Evolutionary conservation across 371 early-diverging fungal species (phyloP).

Genomic region (Mortierella sp.): DNA sequence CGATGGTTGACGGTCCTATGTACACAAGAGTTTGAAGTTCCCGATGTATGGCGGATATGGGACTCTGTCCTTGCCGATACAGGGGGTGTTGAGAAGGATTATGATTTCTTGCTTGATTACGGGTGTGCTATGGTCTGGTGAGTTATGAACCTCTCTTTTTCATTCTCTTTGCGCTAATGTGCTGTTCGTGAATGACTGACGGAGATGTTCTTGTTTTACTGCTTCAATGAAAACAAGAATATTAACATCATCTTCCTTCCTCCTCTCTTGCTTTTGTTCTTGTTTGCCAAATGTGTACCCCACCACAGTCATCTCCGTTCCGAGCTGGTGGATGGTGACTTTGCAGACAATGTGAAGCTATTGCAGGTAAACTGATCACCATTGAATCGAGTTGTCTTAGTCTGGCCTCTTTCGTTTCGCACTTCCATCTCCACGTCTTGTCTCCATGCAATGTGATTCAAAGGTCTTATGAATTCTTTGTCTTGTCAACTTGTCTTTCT

Average conservation of each 20-base stretch:
- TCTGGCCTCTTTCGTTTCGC: neutral
- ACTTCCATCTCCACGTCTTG: neutral
- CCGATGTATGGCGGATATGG: slow-evolving; percentile 89
- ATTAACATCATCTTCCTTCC: neutral
- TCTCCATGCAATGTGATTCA: neutral
- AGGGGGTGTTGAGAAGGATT: slow-evolving; percentile 59
- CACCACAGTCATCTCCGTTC: slow-evolving; percentile 70
- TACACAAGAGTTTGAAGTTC: slow-evolving; percentile 87
- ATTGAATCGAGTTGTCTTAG: neutral
- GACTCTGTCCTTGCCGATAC: slow-evolving; percentile 85
- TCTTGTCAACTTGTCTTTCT: neutral
- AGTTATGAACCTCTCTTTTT: slow-evolving; percentile 26
- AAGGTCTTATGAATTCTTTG: neutral
- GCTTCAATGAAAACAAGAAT: neutral
- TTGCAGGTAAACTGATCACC: slow-evolving; percentile 62
- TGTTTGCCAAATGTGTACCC: neutral
- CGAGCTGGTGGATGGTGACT: slow-evolving; percentile 71
- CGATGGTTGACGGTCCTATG: slow-evolving; percentile 90
- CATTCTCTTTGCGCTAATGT: neutral
- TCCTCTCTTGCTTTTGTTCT: neutral
- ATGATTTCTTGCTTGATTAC: slow-evolving; percentile 85
- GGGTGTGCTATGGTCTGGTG: slow-evolving; percentile 85
- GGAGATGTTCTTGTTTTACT: neutral
- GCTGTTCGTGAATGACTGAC: no score
- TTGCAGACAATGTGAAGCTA: slow-evolving; percentile 76